Percentiles rank a stretch among this genome's conserved stretches.
phyloP scores from a whole-genome alignment of 768 basidiomycete species.

The Phylloporus sp. region DNA sequence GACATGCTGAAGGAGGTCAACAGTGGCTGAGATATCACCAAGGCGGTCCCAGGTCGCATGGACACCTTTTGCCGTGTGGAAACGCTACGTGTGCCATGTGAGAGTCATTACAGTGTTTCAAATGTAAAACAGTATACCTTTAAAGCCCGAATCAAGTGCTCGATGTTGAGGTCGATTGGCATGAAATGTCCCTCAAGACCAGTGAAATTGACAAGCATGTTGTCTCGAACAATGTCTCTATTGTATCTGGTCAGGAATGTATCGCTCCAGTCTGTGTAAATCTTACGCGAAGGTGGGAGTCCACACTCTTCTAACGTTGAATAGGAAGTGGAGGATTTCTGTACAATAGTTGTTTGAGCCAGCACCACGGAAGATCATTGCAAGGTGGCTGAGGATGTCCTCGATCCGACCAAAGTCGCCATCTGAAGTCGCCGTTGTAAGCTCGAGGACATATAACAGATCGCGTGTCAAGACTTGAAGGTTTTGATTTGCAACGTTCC shows the following conservation, averaged over 20 bases:
- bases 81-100: neutral
- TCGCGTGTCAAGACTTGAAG: constrained; percentile 25
- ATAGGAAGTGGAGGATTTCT: constrained; percentile 17
- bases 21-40: constrained; percentile 29
- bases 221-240: constrained; percentile 35
- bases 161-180: constrained; percentile 36
- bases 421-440: constrained; percentile 21
- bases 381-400: constrained; percentile 17
- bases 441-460: constrained; percentile 29
- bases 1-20: constrained; percentile 27
- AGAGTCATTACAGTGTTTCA: neutral
- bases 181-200: constrained; percentile 34
- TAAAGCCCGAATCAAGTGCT: constrained; percentile 33
- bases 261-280: no score
- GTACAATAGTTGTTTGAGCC: constrained; percentile 20
- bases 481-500: constrained; percentile 27
- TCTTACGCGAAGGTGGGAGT: constrained; percentile 29
- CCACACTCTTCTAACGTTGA: constrained; percentile 31
- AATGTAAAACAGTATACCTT: constrained; percentile 24
- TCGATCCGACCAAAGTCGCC: constrained; percentile 35
- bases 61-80: constrained; percentile 27
- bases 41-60: constrained; percentile 31
- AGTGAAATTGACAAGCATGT: constrained; percentile 33
- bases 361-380: constrained; percentile 16
- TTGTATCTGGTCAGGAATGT: no score